These are phyloP conservation scores for Trichoderma citrinoviride DNA, from an alignment of 2,329 filamentous ascomycete genomes.

Conservation along the genomic window DNA sequence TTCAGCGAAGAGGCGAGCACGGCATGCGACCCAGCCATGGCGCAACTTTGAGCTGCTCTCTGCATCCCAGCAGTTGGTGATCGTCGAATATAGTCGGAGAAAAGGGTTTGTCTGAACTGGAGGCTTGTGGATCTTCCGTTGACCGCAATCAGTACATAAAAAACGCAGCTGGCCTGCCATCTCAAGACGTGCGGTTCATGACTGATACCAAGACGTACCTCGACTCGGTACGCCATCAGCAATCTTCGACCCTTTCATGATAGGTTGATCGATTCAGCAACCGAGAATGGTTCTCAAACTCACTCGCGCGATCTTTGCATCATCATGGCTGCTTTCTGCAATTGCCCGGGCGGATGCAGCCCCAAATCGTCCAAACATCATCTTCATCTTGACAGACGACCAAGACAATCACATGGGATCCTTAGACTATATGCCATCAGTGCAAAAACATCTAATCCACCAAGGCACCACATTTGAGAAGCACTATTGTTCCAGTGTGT, in stretches of 20 bases:
- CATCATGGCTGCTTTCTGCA: slow-evolving; percentile 12
- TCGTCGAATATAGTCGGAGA: neutral
- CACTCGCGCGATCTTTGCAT: neutral
- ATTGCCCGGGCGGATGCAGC: neutral
- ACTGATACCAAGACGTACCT: neutral
- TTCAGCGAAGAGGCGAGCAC: neutral
- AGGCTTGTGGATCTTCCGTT: neutral
- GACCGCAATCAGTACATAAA: no score
- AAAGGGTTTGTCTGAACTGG: neutral
- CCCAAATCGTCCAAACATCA: slow-evolving; percentile 47
- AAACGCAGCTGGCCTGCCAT: no score
- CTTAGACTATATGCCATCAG: slow-evolving; percentile 57
- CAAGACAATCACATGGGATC: slow-evolving; percentile 63
- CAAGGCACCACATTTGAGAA: slow-evolving; percentile 58
- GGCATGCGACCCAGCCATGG: slow-evolving; percentile 10
- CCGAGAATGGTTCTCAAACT: neutral
- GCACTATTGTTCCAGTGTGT: slow-evolving; percentile 58
- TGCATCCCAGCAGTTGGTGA: neutral
- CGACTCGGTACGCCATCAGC: neutral
- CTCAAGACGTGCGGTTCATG: neutral
- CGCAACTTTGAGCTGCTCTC: slow-evolving; percentile 1
- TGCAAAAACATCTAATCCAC: slow-evolving; percentile 55
- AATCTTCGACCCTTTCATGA: neutral
- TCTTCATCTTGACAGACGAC: slow-evolving; percentile 68
- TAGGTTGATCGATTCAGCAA: neutral